A percentile compares a stretch with the other conserved stretches of the same genome.
Evolutionary conservation across 306 rosid species (phyloP).

Genomic region (Prinsepia uniflora): DNA sequence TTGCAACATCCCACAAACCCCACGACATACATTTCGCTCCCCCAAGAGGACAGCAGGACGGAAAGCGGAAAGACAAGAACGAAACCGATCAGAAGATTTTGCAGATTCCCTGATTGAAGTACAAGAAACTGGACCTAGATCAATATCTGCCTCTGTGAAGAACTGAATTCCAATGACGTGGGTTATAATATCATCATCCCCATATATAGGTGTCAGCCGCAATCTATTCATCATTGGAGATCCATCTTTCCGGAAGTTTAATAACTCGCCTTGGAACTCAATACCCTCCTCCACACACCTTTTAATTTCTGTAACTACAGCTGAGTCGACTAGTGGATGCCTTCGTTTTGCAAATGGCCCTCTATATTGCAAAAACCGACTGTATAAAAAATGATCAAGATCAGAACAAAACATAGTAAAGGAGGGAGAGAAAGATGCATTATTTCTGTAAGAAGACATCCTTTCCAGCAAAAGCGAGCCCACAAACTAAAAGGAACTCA

Average conservation of each 20-base stretch:
- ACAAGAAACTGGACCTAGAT: conserved; percentile 81
- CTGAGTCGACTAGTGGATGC: conserved; percentile 87
- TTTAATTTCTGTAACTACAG: conserved; percentile 81
- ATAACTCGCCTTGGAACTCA: conserved; percentile 93
- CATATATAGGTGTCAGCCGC: conserved; percentile 84
- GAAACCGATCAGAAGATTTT: conserved; percentile 58
- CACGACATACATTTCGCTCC: conserved; percentile 82
- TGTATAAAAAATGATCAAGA: conserved; percentile 42
- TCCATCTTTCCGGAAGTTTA: conserved; percentile 98
- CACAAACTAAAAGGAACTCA: background rate
- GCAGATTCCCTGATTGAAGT: conserved; percentile 52
- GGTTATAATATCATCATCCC: conserved; percentile 84
- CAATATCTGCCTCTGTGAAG: conserved; percentile 84
- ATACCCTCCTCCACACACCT: conserved; percentile 83
- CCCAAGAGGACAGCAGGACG: conserved; percentile 45
- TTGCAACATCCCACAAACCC: conserved; percentile 86
- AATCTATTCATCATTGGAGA: conserved; percentile 94
- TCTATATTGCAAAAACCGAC: conserved; percentile 97
- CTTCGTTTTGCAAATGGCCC: conserved; percentile 98
- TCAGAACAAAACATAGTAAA: conserved; percentile 22
- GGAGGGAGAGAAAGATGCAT: background rate
- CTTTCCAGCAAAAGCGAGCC: background rate
- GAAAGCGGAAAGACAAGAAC: conserved; percentile 59
- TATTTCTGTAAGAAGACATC: background rate
- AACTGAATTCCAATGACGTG: conserved; percentile 94